Conservation (phyloP, 176 grass and related monocot genomes). For the Avena sativa region DNA sequence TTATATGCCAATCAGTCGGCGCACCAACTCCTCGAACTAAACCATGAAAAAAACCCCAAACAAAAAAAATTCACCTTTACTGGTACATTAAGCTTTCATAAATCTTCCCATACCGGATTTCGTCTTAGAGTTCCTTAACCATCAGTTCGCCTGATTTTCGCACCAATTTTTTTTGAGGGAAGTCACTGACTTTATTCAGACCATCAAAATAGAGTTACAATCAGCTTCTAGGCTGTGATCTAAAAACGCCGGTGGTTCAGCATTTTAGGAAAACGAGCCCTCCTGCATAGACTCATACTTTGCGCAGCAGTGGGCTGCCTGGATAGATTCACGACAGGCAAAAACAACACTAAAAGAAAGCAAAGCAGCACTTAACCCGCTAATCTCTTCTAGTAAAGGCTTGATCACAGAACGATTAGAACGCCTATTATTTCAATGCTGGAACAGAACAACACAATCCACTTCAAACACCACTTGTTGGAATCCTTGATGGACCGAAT, state of each 20-base stretch:
- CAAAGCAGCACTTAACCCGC: neutral
- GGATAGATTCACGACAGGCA: neutral
- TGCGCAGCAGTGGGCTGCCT: too few relatives aligned
- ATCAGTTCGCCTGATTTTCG: too few relatives aligned
- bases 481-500: neutral
- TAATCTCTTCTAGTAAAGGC: neutral
- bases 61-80: too few relatives aligned
- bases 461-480: neutral
- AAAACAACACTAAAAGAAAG: neutral
- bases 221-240: too few relatives aligned
- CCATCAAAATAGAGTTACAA: neutral
- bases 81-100: too few relatives aligned
- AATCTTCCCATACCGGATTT: too few relatives aligned
- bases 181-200: neutral
- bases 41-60: too few relatives aligned
- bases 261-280: neutral
- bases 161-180: too few relatives aligned
- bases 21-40: too few relatives aligned
- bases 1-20: too few relatives aligned
- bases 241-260: too few relatives aligned
- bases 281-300: neutral
- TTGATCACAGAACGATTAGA: neutral
- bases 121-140: too few relatives aligned
- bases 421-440: neutral
- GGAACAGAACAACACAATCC: neutral